These are phyloP conservation scores for Polyporus tsugae DNA, from an alignment of 1,284 basidiomycete genomes.

Conservation along the genomic window DNA sequence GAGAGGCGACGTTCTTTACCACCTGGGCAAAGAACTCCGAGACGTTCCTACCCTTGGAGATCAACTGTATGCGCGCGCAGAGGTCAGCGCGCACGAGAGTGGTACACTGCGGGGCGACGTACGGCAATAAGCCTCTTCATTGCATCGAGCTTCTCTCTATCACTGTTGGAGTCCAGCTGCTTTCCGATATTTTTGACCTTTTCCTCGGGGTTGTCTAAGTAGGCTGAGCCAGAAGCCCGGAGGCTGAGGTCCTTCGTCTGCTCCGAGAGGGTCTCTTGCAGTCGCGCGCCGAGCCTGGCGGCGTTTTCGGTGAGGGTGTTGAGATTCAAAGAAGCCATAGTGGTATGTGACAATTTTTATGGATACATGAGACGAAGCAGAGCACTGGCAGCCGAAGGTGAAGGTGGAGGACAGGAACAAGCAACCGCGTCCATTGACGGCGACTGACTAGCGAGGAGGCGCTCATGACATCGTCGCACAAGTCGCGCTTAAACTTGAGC, in stretches of 20 bases:
- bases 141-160: conserved; percentile 90
- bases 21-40: conserved; percentile 94
- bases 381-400: neutral
- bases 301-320: conserved; percentile 83
- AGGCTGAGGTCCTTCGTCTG: conserved; percentile 77
- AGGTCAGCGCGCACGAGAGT: neutral
- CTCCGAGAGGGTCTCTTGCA: conserved; percentile 82
- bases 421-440: neutral
- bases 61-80: conserved; percentile 63
- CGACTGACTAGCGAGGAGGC: neutral
- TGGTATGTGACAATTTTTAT: conserved; percentile 2
- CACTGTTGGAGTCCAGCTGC: conserved; percentile 87
- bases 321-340: conserved; percentile 66
- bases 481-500: too few relatives aligned
- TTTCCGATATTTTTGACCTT: conserved; percentile 80
- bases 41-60: conserved; percentile 92
- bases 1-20: conserved; percentile 92
- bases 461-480: neutral
- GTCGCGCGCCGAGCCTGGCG: conserved; percentile 76
- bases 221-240: conserved; percentile 61
- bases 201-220: conserved; percentile 76
- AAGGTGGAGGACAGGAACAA: neutral
- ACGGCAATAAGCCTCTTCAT: conserved; percentile 95
- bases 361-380: neutral
- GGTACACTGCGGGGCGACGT: conserved; percentile 41